phyloP scores from a whole-genome alignment of 345 rosid species.

The Sisymbrium altissimum region DNA sequence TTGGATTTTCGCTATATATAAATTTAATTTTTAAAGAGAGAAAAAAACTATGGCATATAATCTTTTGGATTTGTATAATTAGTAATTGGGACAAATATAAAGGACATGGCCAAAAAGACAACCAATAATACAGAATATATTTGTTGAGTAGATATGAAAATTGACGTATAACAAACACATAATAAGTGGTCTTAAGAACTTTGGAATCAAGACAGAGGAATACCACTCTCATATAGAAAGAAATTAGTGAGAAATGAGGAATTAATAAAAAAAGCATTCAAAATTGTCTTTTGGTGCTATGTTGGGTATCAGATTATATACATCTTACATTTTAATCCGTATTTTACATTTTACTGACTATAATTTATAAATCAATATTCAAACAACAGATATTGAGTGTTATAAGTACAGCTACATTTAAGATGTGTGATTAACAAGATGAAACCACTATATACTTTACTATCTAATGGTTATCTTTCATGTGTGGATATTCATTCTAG shows the following conservation, averaged over 20 bases:
- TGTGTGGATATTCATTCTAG: too few species aligned
- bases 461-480: too few species aligned
- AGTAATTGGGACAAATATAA: constrained; percentile 11
- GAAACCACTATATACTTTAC: neutral
- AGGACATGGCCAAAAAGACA: constrained; percentile 24
- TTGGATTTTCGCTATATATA: neutral
- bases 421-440: neutral
- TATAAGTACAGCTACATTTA: neutral
- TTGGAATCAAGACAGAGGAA: constrained; percentile 16
- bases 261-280: neutral
- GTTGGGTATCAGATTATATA: constrained; percentile 19
- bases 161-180: constrained; percentile 27
- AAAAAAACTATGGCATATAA: neutral
- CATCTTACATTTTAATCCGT: neutral
- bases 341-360: neutral
- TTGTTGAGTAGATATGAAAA: constrained; percentile 21
- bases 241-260: neutral
- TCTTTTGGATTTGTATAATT: neutral
- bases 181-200: constrained; percentile 15
- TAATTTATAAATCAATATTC: neutral
- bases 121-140: constrained; percentile 17
- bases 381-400: neutral
- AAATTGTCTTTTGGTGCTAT: neutral
- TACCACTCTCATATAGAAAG: neutral
- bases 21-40: neutral